Evolutionary conservation across 768 basidiomycete genomes (phyloP), one percentile per base, ranked within the genome.

Genomic region (Leucogyrophana mollusca): DNA sequence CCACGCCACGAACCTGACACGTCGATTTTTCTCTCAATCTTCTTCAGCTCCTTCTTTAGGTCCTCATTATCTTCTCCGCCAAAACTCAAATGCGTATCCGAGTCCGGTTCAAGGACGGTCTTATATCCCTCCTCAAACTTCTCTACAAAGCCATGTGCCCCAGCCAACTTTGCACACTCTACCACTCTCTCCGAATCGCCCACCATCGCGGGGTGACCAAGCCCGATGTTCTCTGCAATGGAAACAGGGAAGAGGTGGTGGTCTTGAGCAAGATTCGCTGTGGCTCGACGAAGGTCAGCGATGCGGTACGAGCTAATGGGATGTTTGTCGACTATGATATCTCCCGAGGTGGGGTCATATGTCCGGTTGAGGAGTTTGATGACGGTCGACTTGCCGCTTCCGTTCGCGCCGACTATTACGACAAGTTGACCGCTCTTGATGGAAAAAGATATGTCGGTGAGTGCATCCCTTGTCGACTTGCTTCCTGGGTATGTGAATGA

Each of bases 381-480:
- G 17, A 59, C 52, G 8, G 78, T 78, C 4, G 76, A 74, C 51
- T 81, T 81, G 1, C 79, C 79, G 43, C 73, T 73, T 4, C 80
- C 80, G 51, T 82, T 83, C 2, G 63, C 62, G 21, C 81, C 80
- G 6, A 83, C 80, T n/a, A 83, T 64, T 24, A 82, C 74, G 14
- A 78, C 73, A 10, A 81, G 65, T 22, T 74, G 66, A 2, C 76
- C 77, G 6, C 74, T 55, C 7, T 66, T 49, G 40, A 79, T 66
- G 13, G 53, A 60, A 42, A 77, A 61, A 0, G 71, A 68, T 40
- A 74, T 50, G 40, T 67, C 53, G 17, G 55, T 55, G 14, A 80
- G 49, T 3, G 70, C 72, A 17, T 65, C 64, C 2, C 49, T 52
- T 2, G 48, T 66, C 21, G 60, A 65, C 37, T 69, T 64, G 42